These are phyloP conservation scores for Phascolomyces articulosus DNA, from an alignment of 371 early-diverging fungal genomes.

Conservation along the genomic window DNA sequence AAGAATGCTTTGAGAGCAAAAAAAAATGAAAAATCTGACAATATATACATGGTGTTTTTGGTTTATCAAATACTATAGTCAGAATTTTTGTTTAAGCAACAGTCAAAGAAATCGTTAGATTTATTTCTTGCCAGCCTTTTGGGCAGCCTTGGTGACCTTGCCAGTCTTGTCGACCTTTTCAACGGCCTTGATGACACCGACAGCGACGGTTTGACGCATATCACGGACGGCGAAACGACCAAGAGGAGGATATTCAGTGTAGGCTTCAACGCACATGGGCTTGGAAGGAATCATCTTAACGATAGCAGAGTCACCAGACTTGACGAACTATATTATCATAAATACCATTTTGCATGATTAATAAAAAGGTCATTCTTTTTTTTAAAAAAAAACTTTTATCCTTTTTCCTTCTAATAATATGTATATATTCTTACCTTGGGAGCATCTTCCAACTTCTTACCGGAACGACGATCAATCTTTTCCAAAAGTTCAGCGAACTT, in stretches of 20 bases:
- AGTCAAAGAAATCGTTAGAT: conserved; percentile 70
- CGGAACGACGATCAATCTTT: conserved; percentile 95
- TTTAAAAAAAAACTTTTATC: no score
- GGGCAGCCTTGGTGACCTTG: conserved; percentile 73
- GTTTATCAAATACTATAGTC: conserved; percentile 39
- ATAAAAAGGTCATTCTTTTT: no score
- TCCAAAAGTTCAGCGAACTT: conserved; percentile 89
- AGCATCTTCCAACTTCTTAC: conserved; percentile 19
- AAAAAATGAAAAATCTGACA: not conserved
- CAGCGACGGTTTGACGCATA: conserved; percentile 93
- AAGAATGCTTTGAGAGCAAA: not conserved
- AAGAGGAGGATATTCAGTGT: conserved; percentile 90
- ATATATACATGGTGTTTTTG: no score
- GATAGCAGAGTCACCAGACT: conserved; percentile 94
- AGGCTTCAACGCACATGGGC: conserved; percentile 97
- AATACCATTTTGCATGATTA: no score
- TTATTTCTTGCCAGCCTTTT: conserved; percentile 79
- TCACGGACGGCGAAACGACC: conserved; percentile 98
- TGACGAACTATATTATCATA: conserved; percentile 50
- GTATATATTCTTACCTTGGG: conserved; percentile 7
- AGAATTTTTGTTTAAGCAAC: conserved; percentile 93
- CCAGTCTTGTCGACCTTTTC: conserved; percentile 76
- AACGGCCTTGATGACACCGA: conserved; percentile 96
- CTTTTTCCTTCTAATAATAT: not conserved
- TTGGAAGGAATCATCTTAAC: conserved; percentile 95